Base-by-base conservation (phyloP, 495 filamentous ascomycete species). In the Aspergillus asperescens region DNA sequence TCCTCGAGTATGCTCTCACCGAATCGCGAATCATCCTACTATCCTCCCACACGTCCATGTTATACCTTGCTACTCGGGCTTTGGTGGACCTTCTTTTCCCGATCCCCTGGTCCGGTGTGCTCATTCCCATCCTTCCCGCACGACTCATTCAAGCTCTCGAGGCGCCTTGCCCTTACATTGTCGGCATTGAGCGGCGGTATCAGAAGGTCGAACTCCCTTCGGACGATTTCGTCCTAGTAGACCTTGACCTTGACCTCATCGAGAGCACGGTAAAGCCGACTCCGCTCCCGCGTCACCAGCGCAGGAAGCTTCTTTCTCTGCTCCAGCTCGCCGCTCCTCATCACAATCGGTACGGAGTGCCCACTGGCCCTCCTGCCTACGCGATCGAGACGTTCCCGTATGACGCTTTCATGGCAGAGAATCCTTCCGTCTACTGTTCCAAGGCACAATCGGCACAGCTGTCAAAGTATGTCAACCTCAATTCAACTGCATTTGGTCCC, bases 1-100 rank as follows among this genome's bases (percentile, higher is more conserved):
- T 98, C 20, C 87, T 97, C 63, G 93, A 98, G 74, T 95, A 90
- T 66, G 89, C 88, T 54, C 77, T 98, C 62, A 83, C 88, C 1
- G 93, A 98, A 68, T 91, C 91, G 15, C 86, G 93, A 23, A 97
- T 97, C 66, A 97, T 98, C 63, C 81, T 98, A 48, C 73, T 96
- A 24, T 96, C 93, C 10, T 96, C 92, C 2, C 89, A 98, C 64
- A 94, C 92, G 1, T 85, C 89, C 22, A 97, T 98, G 93, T 79
- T 98, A 44, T 89, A 96, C 62, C 82, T 97, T 16, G 90, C 89
- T 2, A 91, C 85, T 58, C 82, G 87, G 54, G 90, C 93, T 19
- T 61, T 98, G 52, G 80, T 82, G 7, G 89, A 84, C 66, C 74
- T 98, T 20, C 70, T 98, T 31, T 98, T 95, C 66, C 93, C 93